These are phyloP conservation scores for Mortierella hygrophila DNA, from an alignment of 192 early-diverging fungal species.

Conservation along the genomic window DNA sequence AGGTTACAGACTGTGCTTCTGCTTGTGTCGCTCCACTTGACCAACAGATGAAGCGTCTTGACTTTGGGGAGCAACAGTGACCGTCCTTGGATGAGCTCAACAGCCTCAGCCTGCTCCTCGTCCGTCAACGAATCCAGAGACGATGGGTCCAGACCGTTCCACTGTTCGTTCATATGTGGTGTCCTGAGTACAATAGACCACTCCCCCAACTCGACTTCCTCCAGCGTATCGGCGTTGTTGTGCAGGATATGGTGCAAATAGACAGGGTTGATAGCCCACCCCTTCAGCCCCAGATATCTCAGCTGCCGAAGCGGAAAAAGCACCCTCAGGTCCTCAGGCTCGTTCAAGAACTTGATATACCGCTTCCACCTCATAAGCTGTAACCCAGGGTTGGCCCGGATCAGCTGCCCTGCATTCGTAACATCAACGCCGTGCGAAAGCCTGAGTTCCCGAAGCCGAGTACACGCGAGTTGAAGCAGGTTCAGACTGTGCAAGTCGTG, in stretches of 20 bases:
- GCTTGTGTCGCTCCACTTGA: background rate
- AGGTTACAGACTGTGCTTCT: background rate
- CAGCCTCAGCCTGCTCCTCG: background rate
- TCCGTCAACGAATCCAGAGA: background rate
- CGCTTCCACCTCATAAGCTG: background rate
- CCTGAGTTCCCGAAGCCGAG: background rate
- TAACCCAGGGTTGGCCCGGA: background rate
- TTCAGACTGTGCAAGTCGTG: background rate
- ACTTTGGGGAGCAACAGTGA: background rate
- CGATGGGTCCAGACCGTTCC: background rate
- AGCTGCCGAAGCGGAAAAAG: background rate
- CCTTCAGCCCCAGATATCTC: background rate
- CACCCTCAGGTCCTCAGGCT: background rate
- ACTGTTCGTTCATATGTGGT: background rate
- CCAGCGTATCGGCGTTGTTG: background rate
- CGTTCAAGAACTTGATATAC: background rate
- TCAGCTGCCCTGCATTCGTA: background rate
- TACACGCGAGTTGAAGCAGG: background rate
- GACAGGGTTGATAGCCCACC: background rate
- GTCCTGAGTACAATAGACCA: background rate
- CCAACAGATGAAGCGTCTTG: background rate
- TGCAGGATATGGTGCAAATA: background rate
- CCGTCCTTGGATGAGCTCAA: background rate
- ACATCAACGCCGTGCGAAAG: background rate
- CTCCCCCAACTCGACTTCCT: background rate